phyloP scores from a whole-genome alignment of 2,329 filamentous ascomycete species.

The Fusarium cyanostomum region DNA sequence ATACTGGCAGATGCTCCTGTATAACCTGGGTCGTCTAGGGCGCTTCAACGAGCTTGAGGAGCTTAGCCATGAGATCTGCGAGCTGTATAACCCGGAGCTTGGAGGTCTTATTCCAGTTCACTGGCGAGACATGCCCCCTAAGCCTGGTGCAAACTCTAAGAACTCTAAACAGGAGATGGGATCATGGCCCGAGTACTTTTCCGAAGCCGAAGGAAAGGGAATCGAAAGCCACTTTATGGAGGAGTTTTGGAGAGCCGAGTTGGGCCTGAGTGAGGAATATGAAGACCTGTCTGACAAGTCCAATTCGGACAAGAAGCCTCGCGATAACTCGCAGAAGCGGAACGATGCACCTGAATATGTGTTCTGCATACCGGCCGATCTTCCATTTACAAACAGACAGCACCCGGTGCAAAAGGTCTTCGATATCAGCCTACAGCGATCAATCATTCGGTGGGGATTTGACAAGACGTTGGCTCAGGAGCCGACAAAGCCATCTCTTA shows the following conservation, averaged over 20 bases:
- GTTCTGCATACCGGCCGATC: slow-evolving; percentile 50
- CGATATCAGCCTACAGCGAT: slow-evolving; percentile 49
- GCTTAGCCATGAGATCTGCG: slow-evolving; percentile 55
- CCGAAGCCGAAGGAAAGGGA: slow-evolving; percentile 11
- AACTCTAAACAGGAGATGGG: not conserved
- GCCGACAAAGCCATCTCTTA: slow-evolving; percentile 23
- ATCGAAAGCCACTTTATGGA: slow-evolving; percentile 32
- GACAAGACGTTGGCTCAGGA: slow-evolving; percentile 46
- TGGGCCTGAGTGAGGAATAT: slow-evolving; percentile 17
- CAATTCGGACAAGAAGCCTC: not conserved
- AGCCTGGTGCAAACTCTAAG: not conserved
- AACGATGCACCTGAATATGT: not conserved
- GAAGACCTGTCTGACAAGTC: not conserved
- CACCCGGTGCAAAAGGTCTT: slow-evolving; percentile 62
- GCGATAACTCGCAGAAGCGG: not conserved
- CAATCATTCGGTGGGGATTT: slow-evolving; percentile 59
- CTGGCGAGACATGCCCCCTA: slow-evolving; percentile 52
- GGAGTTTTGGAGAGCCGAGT: slow-evolving; percentile 38
- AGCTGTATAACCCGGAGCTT: slow-evolving; percentile 48
- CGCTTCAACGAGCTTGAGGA: slow-evolving; percentile 57
- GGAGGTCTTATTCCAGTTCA: slow-evolving; percentile 55
- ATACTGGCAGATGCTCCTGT: slow-evolving; percentile 57
- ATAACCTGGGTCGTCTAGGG: slow-evolving; percentile 55
- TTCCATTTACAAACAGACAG: slow-evolving; percentile 51
- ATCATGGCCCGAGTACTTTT: slow-evolving; percentile 16